Evolutionary conservation across 345 rosid species (phyloP), one percentile per base, ranked within the genome.

Genomic region (Lepidium sativum): DNA sequence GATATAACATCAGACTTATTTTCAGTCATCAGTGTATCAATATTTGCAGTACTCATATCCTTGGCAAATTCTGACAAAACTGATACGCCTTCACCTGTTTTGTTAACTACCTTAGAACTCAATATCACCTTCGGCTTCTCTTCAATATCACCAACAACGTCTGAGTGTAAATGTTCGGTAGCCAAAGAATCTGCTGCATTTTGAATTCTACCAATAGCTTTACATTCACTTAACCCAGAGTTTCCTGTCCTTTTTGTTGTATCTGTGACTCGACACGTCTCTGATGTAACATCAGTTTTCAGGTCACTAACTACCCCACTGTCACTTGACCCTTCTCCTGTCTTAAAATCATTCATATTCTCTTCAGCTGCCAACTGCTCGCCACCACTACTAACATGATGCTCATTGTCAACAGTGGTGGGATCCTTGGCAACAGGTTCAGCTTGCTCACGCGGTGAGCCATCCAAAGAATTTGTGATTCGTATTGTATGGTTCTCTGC

Each of bases 401-500:
- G 78, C 65, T 73, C 82, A 67, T 54, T 63, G 57, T 65, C 74
- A 27, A 54, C 72, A 61, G 56, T 67, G 51, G 63, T 65, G 42
- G 34, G 53, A 63, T 77, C 78, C 56, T 59, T 54, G 42, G 73
- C 48, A 51, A 55, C 54, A 62, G 77, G 64, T 39, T 65, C 72
- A 67, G 60, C 16, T 51, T 27, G 70, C n/a, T 73, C 76, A 3
- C 37, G 53, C 15, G 75, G 69, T 66, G 66, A 35, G 7, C 67
- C 74, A 58, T 71, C 76, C 39, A 47, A 75, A 20, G 77, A 33
- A 51, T 60, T 65, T 43, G 71, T 54, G 42, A 75, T 77, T 53
- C 20, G 6, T 60, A 60, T 80, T 35, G 72, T 17, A 76, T 78
- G 77, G 80, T 59, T 62, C 53, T 63, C 85, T 6, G 51, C 14